Base-by-base conservation (phyloP, 1,284 basidiomycete species). In the Schizophyllum commune region DNA sequence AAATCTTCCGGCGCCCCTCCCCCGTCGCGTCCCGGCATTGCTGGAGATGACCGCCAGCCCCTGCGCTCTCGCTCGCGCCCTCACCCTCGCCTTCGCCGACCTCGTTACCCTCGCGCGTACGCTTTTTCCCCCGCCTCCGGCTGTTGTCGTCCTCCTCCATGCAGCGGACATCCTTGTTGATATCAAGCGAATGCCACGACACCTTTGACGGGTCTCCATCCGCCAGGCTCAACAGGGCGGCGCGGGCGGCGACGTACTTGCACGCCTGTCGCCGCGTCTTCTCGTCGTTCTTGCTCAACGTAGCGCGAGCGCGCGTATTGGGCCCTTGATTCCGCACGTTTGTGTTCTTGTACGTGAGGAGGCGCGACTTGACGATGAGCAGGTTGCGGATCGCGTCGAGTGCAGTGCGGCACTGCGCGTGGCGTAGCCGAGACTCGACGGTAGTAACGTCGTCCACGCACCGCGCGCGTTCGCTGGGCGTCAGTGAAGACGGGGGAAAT, bases 401-500 rank as follows among this genome's bases (percentile, higher is more conserved):
- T 11, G 53, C 27, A 27, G 62, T 57, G 32, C 32, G 7, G 55
- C 62, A 63, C 47, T 65, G 63, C 15, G 60, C 51, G 1, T 56
- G 39, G 2, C 62, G 58, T 19, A 65, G 59, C 34, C 58, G 27
- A 0, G 27, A 53, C 57, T 66, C 63, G 34, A 62, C 61, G n/a
- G 56, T 59, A 7, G 11, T 8, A n/a, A 22, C 21, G 52, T 8
- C 17, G 8, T n/a, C 17, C 6, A 22, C 7, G 21, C 17, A 19
- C 6, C 7, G 6, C 6, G 15, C 17, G 1, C 89, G 70, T 90
- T 90, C 68, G 90, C 76, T 27, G 85, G 84, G 21, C 17, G 55
- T n/a, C 22, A 63, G 39, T 0, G 53, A 56, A 0, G 63, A 64
- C 1, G 58, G 63, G 15, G 60, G 59, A 9, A 57, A 22, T 13